Conservation (phyloP, 129 eudicot genomes). For the Arctium lappa region DNA sequence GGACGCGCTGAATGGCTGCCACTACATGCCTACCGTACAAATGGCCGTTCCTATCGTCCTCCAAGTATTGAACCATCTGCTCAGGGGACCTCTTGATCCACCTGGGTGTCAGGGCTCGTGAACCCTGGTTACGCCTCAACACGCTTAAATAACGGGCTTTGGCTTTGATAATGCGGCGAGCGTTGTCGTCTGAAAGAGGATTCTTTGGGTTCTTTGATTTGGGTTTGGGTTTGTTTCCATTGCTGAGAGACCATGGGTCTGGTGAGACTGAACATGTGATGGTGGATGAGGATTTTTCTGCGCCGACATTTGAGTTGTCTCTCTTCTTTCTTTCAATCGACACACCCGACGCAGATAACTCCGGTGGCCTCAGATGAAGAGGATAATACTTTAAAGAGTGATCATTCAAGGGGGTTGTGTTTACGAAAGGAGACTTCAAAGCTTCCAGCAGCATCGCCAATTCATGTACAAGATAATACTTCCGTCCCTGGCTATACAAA, state of each 20-base stretch:
- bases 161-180: constrained; percentile 79
- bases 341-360: no score
- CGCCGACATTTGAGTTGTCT: no score
- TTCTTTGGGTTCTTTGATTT: constrained; percentile 73
- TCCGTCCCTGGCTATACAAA: no score
- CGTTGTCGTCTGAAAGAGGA: constrained; percentile 80
- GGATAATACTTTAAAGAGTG: constrained; percentile 21
- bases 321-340: no score
- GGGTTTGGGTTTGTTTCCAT: constrained; percentile 87
- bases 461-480: background rate
- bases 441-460: constrained; percentile 40
- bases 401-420: constrained; percentile 24
- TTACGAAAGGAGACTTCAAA: constrained; percentile 49
- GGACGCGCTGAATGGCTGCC: constrained; percentile 76
- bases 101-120: constrained; percentile 63
- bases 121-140: constrained; percentile 85
- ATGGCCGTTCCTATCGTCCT: constrained; percentile 89
- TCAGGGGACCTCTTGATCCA: constrained; percentile 93
- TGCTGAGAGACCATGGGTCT: constrained; percentile 87
- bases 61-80: constrained; percentile 84
- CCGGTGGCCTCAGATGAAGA: background rate
- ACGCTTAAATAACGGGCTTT: constrained; percentile 68
- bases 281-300: constrained; percentile 9
- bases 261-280: constrained; percentile 49
- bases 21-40: constrained; percentile 85